Conservation (phyloP, 805 yeast genomes). For the Lipomyces spencermartinsiae region DNA sequence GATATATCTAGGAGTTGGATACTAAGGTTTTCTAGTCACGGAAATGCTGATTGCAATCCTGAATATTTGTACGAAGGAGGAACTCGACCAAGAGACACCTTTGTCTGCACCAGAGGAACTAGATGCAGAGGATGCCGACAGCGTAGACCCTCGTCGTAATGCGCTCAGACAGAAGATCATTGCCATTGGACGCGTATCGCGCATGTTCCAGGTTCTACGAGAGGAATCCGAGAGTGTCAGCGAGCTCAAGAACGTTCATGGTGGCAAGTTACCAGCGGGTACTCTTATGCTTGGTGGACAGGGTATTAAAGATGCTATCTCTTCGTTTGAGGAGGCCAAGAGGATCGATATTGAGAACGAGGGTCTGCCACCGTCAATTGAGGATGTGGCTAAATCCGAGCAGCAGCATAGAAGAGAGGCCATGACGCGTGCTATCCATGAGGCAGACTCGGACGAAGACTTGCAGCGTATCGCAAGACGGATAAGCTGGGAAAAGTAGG, state of each 20-base stretch:
- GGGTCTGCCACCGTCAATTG: slow-evolving; percentile 81
- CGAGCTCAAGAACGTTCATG: slow-evolving; percentile 66
- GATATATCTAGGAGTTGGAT: not conserved
- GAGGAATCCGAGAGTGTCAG: slow-evolving; percentile 87
- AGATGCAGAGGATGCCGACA: slow-evolving; percentile 16
- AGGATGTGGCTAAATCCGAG: slow-evolving; percentile 57
- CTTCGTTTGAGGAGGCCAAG: slow-evolving; percentile 82
- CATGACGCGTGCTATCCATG: slow-evolving; percentile 32
- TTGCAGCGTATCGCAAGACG: slow-evolving; percentile 33
- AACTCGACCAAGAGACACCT: slow-evolving; percentile 63
- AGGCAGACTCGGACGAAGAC: slow-evolving; percentile 30
- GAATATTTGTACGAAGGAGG: slow-evolving; percentile 95
- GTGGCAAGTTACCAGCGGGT: slow-evolving; percentile 89
- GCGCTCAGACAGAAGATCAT: slow-evolving; percentile 84
- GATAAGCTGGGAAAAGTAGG: slow-evolving; percentile 17
- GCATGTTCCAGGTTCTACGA: slow-evolving; percentile 87
- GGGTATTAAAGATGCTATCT: slow-evolving; percentile 71
- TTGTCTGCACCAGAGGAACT: slow-evolving; percentile 21
- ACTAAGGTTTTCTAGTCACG: slow-evolving; percentile 55
- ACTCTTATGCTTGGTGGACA: slow-evolving; percentile 82
- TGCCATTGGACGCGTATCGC: slow-evolving; percentile 94
- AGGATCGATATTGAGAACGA: slow-evolving; percentile 82
- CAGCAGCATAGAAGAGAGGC: slow-evolving; percentile 53
- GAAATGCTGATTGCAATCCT: slow-evolving; percentile 89
- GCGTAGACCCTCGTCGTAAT: slow-evolving; percentile 47